Conservation (phyloP, 495 filamentous ascomycete species). For the Talaromyces nanjingensis region DNA sequence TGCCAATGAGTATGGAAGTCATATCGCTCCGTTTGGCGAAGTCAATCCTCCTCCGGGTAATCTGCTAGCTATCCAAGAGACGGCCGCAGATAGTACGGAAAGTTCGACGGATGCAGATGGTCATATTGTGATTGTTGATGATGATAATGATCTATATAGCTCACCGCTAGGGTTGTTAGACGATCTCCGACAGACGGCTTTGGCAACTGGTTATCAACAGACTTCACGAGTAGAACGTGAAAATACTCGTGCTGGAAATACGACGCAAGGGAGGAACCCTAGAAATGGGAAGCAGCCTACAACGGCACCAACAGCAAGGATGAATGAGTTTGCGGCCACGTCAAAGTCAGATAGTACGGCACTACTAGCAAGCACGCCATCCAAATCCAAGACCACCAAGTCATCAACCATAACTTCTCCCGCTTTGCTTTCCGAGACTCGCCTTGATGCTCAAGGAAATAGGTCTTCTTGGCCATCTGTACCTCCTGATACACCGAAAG, state of each 20-base stretch:
- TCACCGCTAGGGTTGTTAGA: conserved; percentile 30
- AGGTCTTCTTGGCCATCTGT: conserved; percentile 12
- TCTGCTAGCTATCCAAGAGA: conserved; percentile 37
- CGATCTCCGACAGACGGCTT: conserved; percentile 16
- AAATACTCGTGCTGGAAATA: background rate
- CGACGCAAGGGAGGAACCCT: background rate
- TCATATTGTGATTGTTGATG: conserved; percentile 30
- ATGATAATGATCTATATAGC: conserved; percentile 25
- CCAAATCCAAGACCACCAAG: conserved; percentile 9
- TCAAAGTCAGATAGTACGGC: conserved; percentile 24
- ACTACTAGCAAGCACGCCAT: conserved; percentile 19
- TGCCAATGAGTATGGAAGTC: conserved; percentile 57
- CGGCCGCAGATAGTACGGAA: conserved; percentile 10
- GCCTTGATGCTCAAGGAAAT: conserved; percentile 32
- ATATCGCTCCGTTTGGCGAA: conserved; percentile 55
- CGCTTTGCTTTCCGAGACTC: conserved; percentile 34
- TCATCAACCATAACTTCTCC: conserved; percentile 24
- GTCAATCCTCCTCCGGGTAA: conserved; percentile 35
- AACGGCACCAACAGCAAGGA: background rate
- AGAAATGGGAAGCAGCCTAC: background rate
- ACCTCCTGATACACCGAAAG: conserved; percentile 9
- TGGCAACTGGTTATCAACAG: conserved; percentile 10
- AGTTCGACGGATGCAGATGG: conserved; percentile 10
- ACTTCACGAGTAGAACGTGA: background rate
- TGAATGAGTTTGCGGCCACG: conserved; percentile 24